phyloP scores from a whole-genome alignment of 177 flowering plant genomes.

The Telopea speciosissima region DNA sequence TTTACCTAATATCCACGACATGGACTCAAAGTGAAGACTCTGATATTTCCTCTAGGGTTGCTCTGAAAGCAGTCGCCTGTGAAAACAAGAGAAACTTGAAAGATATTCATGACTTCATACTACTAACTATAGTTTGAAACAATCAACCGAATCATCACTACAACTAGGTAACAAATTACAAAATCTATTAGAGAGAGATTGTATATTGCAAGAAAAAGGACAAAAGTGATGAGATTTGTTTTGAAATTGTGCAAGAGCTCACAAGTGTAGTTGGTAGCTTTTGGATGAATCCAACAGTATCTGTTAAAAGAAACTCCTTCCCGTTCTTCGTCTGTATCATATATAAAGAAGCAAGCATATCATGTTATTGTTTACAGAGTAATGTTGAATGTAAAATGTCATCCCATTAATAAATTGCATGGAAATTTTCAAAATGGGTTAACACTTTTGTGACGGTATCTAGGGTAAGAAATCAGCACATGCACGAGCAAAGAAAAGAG shows the following conservation, averaged over 20 bases:
- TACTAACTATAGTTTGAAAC: no score
- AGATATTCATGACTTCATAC: neutral
- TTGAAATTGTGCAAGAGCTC: slow-evolving; percentile 17
- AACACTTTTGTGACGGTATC: no score
- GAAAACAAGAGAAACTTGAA: slow-evolving; percentile 3
- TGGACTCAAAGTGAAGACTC: slow-evolving; percentile 95
- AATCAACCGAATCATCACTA: neutral
- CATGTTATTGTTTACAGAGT: slow-evolving; percentile 5
- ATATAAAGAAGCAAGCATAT: slow-evolving; percentile 15
- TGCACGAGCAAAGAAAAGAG: no score
- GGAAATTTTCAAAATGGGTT: no score
- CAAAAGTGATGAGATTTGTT: neutral
- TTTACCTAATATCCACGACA: slow-evolving; percentile 93
- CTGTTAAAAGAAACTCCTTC: slow-evolving; percentile 88
- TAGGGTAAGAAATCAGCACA: no score
- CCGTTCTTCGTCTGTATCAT: slow-evolving; percentile 71
- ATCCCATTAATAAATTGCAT: neutral
- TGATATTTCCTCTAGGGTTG: slow-evolving; percentile 92
- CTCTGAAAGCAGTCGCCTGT: slow-evolving; percentile 97
- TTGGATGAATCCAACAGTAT: slow-evolving; percentile 97
- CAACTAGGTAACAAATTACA: slow-evolving; percentile 3
- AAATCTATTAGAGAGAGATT: neutral
- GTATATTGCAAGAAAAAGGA: neutral
- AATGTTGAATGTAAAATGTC: neutral
- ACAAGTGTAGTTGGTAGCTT: slow-evolving; percentile 93